Conservation (phyloP, 306 rosid species). For the Lagenaria siceraria region DNA sequence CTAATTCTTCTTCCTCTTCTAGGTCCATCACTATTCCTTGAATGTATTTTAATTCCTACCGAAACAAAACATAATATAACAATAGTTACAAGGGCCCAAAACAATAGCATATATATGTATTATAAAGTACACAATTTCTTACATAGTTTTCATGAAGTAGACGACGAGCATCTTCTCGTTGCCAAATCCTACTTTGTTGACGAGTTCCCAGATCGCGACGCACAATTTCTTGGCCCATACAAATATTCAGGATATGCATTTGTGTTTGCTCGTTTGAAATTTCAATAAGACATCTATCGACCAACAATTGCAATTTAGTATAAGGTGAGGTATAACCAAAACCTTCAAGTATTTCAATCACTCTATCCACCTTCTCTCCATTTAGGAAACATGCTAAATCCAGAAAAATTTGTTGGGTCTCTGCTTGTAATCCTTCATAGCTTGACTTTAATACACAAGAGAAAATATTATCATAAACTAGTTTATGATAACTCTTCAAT, state of each 20-base stretch:
- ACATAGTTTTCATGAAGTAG: not conserved
- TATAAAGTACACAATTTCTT: not conserved
- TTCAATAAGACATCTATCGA: not conserved
- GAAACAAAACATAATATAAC: not conserved
- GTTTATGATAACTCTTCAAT: not conserved
- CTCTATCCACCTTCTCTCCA: not conserved
- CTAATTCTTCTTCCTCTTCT: not conserved
- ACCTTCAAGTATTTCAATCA: not conserved
- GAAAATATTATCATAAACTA: not conserved
- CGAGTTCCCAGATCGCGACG: not conserved
- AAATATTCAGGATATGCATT: conserved; percentile 2
- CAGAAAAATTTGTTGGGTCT: not conserved
- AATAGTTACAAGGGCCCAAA: not conserved
- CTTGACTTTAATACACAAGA: not conserved
- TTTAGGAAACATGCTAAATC: not conserved
- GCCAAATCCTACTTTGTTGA: not conserved
- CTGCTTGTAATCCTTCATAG: not conserved
- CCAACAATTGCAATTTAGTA: not conserved
- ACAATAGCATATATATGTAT: not conserved
- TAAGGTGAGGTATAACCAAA: not conserved
- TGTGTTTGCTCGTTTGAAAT: not conserved
- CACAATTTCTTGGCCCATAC: not conserved
- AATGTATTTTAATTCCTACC: not conserved
- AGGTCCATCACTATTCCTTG: not conserved
- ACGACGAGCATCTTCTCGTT: too few relatives aligned